Percentiles rank a stretch among this genome's conserved stretches.
phyloP scores from a whole-genome alignment of 176 grass and related monocot species.

The Guadua angustifolia region DNA sequence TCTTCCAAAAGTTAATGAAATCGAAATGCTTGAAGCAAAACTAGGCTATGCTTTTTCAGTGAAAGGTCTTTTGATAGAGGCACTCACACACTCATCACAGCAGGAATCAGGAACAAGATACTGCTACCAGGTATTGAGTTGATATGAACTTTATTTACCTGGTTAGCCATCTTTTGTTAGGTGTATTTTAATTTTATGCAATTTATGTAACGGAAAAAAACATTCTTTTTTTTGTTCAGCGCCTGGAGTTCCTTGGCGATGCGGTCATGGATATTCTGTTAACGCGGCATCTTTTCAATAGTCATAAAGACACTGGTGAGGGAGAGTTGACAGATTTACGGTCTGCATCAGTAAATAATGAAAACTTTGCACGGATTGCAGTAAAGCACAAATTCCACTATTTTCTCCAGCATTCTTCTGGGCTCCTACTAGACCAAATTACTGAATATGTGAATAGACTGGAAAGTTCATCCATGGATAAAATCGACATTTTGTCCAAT shows the following conservation, averaged over 20 bases:
- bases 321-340: slow-evolving; percentile 90
- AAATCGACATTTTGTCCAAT: slow-evolving; percentile 46
- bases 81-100: slow-evolving; percentile 81
- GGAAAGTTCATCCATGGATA: slow-evolving; percentile 49
- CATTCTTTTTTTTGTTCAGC: slow-evolving; percentile 48
- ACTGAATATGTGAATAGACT: slow-evolving; percentile 67
- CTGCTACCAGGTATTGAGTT: slow-evolving; percentile 69
- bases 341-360: slow-evolving; percentile 89
- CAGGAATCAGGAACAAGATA: slow-evolving; percentile 68
- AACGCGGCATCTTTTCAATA: slow-evolving; percentile 72
- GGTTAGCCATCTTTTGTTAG: slow-evolving; percentile 31
- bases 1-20: slow-evolving; percentile 53
- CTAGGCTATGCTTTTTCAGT: slow-evolving; percentile 62
- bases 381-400: slow-evolving; percentile 76
- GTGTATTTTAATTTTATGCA: slow-evolving; percentile 29
- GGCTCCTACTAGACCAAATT: slow-evolving; percentile 64
- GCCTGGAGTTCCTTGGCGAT: slow-evolving; percentile 94
- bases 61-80: slow-evolving; percentile 80
- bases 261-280: slow-evolving; percentile 86
- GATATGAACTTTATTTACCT: slow-evolving; percentile 33
- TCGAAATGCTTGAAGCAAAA: slow-evolving; percentile 84
- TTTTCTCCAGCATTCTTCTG: slow-evolving; percentile 77
- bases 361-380: slow-evolving; percentile 87
- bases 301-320: slow-evolving; percentile 68
- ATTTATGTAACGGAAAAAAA: slow-evolving; percentile 35